Evolutionary conservation across 176 grass and related monocot species (phyloP), one percentile per base, ranked within the genome.

Genomic region (Aechmea fasciata): DNA sequence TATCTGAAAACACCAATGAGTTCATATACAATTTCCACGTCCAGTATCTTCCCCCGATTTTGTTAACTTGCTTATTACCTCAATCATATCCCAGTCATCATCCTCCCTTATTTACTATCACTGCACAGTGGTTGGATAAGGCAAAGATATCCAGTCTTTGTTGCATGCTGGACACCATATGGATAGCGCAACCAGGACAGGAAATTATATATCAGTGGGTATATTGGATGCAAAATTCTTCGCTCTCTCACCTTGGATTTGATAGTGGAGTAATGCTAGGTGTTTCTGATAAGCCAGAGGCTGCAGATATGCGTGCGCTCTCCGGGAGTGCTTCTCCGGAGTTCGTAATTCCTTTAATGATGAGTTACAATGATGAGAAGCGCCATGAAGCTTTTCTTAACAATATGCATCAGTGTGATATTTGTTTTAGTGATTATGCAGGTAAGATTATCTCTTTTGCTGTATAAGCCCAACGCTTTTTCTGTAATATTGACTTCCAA

Each of bases 341-440:
- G 78, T 59, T 73, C 52, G 64, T 79, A 68, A 91, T 91, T 87
- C 82, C 88, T n/a, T 84, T 75, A 64, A 76, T 91, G 70, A 91
- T 82, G 49, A 84, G 75, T 79, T 87, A 77, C 54, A 82, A 87
- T 65, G 73, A 84, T 20, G 74, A 74, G 33, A 84, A 71, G 63
- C 28, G 67, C 11, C 84, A 80, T 71, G 81, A 91, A 85, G 78
- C 78, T 62, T 87, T 91, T 73, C 86, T 91, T 49, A 57, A 71
- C 62, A 83, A 77, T 73, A 68, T 87, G 26, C 84, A 87, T 71
- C 69, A 82, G 59, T 91, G 88, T 63, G 73, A 79, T 79, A 87
- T 91, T 70, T 91, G 88, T 83, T 84, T 91, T 53, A 82, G 55
- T 71, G 66, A 87, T 51, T 64, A 13, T 82, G 75, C 84, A 68